Evolutionary conservation across 192 early-diverging fungal species (phyloP).

Genomic region (Coemansia sp.): DNA sequence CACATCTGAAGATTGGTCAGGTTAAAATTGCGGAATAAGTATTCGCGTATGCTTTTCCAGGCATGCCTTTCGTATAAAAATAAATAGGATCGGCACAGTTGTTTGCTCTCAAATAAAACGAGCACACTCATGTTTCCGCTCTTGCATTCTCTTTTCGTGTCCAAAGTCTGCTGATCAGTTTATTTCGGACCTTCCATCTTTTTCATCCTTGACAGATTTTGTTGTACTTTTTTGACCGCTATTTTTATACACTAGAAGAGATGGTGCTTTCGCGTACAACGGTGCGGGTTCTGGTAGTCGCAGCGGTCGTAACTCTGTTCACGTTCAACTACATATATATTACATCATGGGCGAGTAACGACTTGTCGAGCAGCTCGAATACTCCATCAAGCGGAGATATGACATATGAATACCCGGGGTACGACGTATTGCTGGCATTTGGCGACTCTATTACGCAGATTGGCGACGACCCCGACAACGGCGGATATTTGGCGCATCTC

Average conservation of each 20-base stretch:
- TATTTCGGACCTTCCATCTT: background rate
- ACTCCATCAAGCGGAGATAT: background rate
- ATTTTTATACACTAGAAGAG: background rate
- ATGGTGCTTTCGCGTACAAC: slow-evolving; percentile 1
- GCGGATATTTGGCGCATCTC: slow-evolving; percentile 56
- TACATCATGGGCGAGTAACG: background rate
- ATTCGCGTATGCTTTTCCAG: too few relatives aligned
- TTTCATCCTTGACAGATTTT: background rate
- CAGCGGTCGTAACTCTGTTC: background rate
- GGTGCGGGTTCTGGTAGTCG: background rate
- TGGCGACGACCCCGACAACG: slow-evolving; percentile 22
- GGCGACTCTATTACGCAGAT: slow-evolving; percentile 37
- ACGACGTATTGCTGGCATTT: slow-evolving; percentile 31
- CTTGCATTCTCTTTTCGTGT: too few relatives aligned
- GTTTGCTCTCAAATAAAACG: too few relatives aligned
- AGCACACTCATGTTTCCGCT: too few relatives aligned
- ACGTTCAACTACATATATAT: slow-evolving; percentile 2
- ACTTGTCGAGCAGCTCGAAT: background rate
- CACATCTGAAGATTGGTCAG: too few relatives aligned
- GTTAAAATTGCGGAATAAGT: too few relatives aligned
- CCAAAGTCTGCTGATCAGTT: background rate
- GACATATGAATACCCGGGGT: slow-evolving; percentile 10
- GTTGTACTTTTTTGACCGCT: background rate
- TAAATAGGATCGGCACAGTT: too few relatives aligned
- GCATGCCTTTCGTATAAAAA: too few relatives aligned